Percentiles rank a stretch among this genome's conserved stretches.
Conservation (phyloP, 352 stramenopile species). For the Phytopythium aichiense region DNA sequence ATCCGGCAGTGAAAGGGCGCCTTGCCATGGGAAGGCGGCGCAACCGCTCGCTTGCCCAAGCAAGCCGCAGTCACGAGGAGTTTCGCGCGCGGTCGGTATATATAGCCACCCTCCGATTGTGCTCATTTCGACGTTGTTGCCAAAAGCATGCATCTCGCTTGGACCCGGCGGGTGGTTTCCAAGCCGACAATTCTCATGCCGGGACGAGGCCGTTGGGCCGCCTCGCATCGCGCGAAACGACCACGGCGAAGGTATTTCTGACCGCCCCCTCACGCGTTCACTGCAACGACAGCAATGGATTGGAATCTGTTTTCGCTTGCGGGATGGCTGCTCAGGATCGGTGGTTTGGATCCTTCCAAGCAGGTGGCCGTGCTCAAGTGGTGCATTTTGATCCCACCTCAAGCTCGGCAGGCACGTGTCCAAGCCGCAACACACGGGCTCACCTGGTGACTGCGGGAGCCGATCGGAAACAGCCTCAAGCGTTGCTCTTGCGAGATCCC, state of each 20-base stretch:
- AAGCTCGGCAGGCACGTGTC: not conserved
- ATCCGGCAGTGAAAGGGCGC: conserved; percentile 6
- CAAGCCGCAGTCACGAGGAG: not conserved
- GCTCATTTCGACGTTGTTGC: too few species aligned
- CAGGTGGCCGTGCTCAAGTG: not conserved
- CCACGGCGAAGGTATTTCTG: not conserved
- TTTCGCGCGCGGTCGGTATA: not conserved
- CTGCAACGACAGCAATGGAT: not conserved
- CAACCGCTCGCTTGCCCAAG: not conserved
- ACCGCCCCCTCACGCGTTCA: not conserved
- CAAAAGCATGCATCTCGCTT: not conserved
- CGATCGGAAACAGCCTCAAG: not conserved
- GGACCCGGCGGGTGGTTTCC: not conserved
- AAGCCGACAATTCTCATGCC: not conserved
- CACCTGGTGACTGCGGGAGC: not conserved
- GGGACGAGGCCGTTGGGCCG: not conserved
- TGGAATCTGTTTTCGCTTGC: not conserved
- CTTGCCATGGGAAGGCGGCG: not conserved
- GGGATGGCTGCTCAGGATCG: not conserved
- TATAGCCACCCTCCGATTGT: not conserved
- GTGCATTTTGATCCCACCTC: not conserved
- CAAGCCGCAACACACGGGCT: not conserved
- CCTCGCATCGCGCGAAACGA: not conserved
- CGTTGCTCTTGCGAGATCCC: not conserved
- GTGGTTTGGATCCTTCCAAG: not conserved